These are phyloP conservation scores for Gnomoniopsis smithogilvyi DNA, from an alignment of 2,329 filamentous ascomycete genomes.

Conservation along the genomic window DNA sequence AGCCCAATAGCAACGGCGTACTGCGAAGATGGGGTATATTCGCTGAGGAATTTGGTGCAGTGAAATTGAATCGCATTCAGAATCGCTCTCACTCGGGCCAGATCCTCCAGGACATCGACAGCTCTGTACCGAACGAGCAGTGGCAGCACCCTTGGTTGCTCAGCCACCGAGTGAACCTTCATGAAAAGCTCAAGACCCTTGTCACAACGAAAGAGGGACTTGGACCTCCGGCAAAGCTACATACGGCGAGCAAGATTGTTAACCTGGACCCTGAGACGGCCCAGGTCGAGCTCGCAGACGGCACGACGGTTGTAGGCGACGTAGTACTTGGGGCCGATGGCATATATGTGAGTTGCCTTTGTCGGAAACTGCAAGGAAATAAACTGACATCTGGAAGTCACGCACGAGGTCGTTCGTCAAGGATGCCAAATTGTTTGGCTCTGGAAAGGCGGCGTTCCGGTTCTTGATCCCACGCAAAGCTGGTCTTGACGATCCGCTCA, in stretches of 20 bases:
- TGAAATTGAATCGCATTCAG: slow-evolving; percentile 22
- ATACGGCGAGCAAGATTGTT: slow-evolving; percentile 39
- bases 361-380: too few relatives aligned
- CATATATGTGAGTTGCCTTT: slow-evolving; percentile 31
- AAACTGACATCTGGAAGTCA: slow-evolving; percentile 19
- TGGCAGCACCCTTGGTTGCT: slow-evolving; percentile 52
- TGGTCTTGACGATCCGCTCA: slow-evolving; percentile 31
- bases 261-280: slow-evolving; percentile 37
- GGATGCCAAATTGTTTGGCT: slow-evolving; percentile 34
- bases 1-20: slow-evolving; percentile 59
- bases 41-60: slow-evolving; percentile 35
- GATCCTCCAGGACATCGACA: slow-evolving; percentile 27
- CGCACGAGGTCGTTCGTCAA: slow-evolving; percentile 26
- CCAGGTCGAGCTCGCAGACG: slow-evolving; percentile 40
- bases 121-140: slow-evolving; percentile 35
- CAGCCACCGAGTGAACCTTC: slow-evolving; percentile 50
- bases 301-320: slow-evolving; percentile 39
- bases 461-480: slow-evolving; percentile 45
- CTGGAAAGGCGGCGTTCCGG: slow-evolving; percentile 55
- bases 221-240: slow-evolving; percentile 32
- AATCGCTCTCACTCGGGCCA: slow-evolving; percentile 21
- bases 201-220: slow-evolving; percentile 36
- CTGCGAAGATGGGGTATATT: slow-evolving; percentile 39
- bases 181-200: slow-evolving; percentile 45
- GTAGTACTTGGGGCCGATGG: slow-evolving; percentile 54